Conservation (phyloP, 257 asterid species). For the Linderniella brevidens region DNA sequence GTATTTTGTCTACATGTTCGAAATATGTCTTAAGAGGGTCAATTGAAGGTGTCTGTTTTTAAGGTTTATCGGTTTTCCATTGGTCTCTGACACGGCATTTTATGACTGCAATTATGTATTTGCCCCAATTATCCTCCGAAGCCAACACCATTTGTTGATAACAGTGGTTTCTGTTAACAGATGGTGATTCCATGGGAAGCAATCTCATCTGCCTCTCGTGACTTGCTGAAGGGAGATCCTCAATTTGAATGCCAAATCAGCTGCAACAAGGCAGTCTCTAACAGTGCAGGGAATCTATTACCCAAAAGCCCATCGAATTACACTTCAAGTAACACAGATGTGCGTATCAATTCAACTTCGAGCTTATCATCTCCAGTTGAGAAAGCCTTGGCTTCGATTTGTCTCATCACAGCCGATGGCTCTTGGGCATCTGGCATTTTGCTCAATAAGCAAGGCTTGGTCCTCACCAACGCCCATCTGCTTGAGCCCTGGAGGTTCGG, state of each 20-base stretch:
- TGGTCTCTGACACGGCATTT: too few relatives aligned
- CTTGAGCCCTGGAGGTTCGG: conserved; percentile 97
- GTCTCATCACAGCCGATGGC: conserved; percentile 82
- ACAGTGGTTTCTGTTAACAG: conserved; percentile 46
- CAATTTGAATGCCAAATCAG: conserved; percentile 21
- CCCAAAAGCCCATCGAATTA: conserved; percentile 14
- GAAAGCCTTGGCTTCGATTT: conserved; percentile 68
- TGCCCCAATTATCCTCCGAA: too few relatives aligned
- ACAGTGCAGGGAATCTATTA: conserved; percentile 16
- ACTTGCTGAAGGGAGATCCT: conserved; percentile 40
- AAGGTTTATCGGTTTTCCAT: too few relatives aligned
- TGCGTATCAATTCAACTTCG: conserved; percentile 18
- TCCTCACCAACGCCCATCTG: conserved; percentile 97
- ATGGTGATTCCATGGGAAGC: conserved; percentile 98
- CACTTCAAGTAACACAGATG: conserved; percentile 15
- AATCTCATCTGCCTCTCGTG: conserved; percentile 58
- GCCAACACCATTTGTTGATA: too few relatives aligned
- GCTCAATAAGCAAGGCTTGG: conserved; percentile 71
- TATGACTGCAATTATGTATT: too few relatives aligned
- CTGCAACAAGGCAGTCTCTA: conserved; percentile 20
- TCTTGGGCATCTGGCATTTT: conserved; percentile 97
- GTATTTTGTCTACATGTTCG: conserved; percentile 8
- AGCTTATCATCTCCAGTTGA: conserved; percentile 39
- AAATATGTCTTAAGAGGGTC: conserved; percentile 5
- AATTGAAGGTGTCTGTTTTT: too few relatives aligned